Evolutionary conservation across 1,284 basidiomycete genomes (phyloP).

Genomic region (Cerrena zonata): DNA sequence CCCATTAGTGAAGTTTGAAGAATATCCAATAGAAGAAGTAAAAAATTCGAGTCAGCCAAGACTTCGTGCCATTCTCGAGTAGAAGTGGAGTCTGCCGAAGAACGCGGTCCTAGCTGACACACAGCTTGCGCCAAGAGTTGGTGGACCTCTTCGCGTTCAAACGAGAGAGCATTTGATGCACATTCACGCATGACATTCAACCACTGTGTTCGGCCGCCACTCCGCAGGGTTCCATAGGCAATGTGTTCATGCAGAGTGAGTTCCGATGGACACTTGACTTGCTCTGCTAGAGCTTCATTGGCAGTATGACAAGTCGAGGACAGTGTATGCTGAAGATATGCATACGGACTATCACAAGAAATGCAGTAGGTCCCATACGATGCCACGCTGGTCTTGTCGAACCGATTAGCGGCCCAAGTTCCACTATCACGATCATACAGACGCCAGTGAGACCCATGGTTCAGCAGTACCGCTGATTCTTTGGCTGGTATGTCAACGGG

Average conservation of each 20-base stretch:
- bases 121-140: conserved; percentile 35
- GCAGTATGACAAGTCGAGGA: conserved; percentile 12
- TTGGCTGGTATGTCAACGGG: not conserved
- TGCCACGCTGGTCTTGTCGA: not conserved
- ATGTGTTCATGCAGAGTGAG: conserved; percentile 25
- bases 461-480: not conserved
- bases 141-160: conserved; percentile 35
- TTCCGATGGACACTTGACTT: conserved; percentile 29
- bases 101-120: conserved; percentile 39
- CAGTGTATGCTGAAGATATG: not conserved
- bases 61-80: not conserved
- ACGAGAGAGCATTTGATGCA: conserved; percentile 30
- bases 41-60: not conserved
- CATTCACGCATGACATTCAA: conserved; percentile 42
- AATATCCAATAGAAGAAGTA: not conserved
- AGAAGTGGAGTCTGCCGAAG: no score
- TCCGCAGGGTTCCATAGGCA: conserved; percentile 38
- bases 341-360: not conserved
- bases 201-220: conserved; percentile 43
- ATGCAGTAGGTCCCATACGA: not conserved
- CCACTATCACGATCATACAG: not conserved
- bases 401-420: not conserved
- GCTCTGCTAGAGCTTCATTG: conserved; percentile 39
- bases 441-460: not conserved
- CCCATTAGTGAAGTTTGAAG: not conserved